Conservation (phyloP, 164 flowering plant genomes). For the Macadamia tetraphylla region DNA sequence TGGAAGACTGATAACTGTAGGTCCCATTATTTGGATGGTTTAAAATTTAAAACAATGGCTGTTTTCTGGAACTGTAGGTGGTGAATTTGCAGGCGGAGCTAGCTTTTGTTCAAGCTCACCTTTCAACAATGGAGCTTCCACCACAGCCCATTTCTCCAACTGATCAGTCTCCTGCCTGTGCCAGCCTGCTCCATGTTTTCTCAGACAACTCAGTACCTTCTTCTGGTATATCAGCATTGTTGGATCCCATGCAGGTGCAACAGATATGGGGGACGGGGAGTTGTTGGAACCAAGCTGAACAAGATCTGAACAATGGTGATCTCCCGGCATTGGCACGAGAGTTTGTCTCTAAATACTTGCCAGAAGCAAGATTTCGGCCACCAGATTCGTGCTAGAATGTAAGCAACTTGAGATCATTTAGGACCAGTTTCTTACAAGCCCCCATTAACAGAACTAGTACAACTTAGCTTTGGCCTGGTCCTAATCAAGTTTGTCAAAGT, state of each 20-base stretch:
- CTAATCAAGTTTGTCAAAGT: no score
- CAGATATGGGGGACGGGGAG: conserved; percentile 12
- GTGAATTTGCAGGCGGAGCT: neutral
- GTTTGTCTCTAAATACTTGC: conserved; percentile 38
- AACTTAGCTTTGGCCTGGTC: neutral
- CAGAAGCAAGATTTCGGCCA: conserved; percentile 33
- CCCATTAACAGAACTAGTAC: neutral
- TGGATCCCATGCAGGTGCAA: conserved; percentile 17
- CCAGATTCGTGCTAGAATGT: conserved; percentile 1
- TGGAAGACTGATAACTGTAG: no score
- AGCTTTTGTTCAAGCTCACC: neutral
- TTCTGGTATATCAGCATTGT: conserved; percentile 4
- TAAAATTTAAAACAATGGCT: neutral
- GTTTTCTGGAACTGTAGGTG: neutral
- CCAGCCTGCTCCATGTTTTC: conserved; percentile 7
- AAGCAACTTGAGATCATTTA: neutral
- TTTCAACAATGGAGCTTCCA: neutral
- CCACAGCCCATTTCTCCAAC: conserved; percentile 9
- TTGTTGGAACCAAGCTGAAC: conserved; percentile 15
- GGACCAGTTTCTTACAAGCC: neutral
- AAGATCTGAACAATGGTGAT: conserved; percentile 27
- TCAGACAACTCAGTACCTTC: conserved; percentile 8
- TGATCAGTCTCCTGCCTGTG: conserved; percentile 5
- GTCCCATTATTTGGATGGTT: no score
- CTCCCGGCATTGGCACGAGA: conserved; percentile 40